A percentile compares a stretch with the other conserved stretches of the same genome.
phyloP scores from a whole-genome alignment of 805 yeast species.

The Metschnikowia lunata region DNA sequence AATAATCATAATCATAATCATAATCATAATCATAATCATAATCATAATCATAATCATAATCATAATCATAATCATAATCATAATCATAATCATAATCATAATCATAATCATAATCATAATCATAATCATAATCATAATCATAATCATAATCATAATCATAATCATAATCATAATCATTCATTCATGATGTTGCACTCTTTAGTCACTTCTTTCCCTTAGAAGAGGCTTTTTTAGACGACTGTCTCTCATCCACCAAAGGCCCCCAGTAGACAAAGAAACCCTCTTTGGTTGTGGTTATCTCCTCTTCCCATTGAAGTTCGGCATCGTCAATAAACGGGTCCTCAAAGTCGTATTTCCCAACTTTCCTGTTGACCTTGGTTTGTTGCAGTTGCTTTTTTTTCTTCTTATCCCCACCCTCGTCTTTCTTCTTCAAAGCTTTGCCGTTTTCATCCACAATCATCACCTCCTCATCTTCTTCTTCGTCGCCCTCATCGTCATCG shows the following conservation, averaged over 20 bases:
- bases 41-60: no score
- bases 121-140: no score
- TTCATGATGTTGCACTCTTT: neutral
- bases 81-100: no score
- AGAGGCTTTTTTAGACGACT: constrained; percentile 22
- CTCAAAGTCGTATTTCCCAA: constrained; percentile 85
- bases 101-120: no score
- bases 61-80: no score
- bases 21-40: no score
- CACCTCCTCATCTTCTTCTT: constrained; percentile 42
- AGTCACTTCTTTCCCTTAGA: constrained; percentile 23
- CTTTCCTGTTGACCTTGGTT: constrained; percentile 57
- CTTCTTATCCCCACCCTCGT: constrained; percentile 38
- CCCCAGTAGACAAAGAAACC: constrained; percentile 97
- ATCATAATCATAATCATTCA: no score
- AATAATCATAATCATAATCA: no score
- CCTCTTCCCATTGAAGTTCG: constrained; percentile 90
- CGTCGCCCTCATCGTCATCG: constrained; percentile 46
- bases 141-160: no score
- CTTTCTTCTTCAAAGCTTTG: constrained; percentile 17
- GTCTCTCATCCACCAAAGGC: constrained; percentile 61
- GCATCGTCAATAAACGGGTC: constrained; percentile 97
- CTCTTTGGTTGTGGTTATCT: constrained; percentile 85
- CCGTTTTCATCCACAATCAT: constrained; percentile 19
- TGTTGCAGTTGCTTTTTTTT: constrained; percentile 41